Evolutionary conservation across 2,329 filamentous ascomycete species (phyloP).

Genomic region (Pseudocercospora vitis): DNA sequence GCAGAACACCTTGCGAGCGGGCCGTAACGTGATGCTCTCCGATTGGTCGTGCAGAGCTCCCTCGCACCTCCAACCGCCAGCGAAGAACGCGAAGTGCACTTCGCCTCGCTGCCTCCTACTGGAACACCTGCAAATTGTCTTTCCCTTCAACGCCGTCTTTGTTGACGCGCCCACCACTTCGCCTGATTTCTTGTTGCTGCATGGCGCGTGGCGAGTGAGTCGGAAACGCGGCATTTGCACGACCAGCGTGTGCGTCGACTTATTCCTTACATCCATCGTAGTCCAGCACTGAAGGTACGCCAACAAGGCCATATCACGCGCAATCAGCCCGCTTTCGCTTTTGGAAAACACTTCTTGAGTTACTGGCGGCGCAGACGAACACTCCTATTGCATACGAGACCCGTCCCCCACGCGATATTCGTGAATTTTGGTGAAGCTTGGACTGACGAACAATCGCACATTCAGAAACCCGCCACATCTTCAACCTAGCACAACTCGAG

Average conservation of each 20-base stretch:
- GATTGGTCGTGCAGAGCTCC: slow-evolving; percentile 1
- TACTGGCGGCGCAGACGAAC: neutral
- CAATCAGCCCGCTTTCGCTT: neutral
- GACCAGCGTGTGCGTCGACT: neutral
- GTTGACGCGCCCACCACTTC: slow-evolving; percentile 9
- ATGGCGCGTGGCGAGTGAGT: slow-evolving; percentile 15
- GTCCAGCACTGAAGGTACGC: slow-evolving; percentile 5
- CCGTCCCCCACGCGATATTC: neutral
- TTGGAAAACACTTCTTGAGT: neutral
- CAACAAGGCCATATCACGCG: neutral
- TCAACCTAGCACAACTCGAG: neutral
- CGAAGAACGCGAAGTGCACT: slow-evolving; percentile 9
- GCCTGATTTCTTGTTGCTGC: slow-evolving; percentile 6
- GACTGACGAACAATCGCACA: slow-evolving; percentile 7
- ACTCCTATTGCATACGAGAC: neutral
- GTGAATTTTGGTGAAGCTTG: neutral
- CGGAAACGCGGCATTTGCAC: slow-evolving; percentile 1
- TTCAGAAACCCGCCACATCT: slow-evolving; percentile 7
- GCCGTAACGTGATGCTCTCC: too few relatives aligned
- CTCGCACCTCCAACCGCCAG: neutral
- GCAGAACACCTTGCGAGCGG: too few relatives aligned
- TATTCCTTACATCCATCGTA: neutral
- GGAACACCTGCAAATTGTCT: slow-evolving; percentile 5
- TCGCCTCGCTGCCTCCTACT: slow-evolving; percentile 5
- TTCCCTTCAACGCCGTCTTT: slow-evolving; percentile 2